Conservation (phyloP, 345 rosid genomes). For the Acer negundo region DNA sequence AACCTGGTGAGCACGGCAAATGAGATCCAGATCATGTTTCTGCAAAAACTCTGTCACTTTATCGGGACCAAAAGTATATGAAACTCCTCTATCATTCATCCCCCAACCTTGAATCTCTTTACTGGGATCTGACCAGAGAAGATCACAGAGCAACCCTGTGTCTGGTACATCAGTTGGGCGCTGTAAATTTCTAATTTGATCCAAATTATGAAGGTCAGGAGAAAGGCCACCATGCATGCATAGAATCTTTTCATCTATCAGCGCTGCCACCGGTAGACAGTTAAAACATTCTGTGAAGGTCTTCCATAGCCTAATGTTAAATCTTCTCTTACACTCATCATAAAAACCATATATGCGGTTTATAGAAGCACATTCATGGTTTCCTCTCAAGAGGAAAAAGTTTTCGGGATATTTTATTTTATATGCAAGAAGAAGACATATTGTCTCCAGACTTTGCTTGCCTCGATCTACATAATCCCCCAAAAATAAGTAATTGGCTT, state of each 20-base stretch:
- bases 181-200: conserved; percentile 62
- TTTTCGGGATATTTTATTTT: conserved; percentile 68
- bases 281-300: conserved; percentile 63
- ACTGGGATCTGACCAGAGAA: conserved; percentile 88
- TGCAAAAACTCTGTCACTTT: conserved; percentile 74
- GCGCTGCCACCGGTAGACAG: conserved; percentile 67
- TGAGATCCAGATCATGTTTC: conserved; percentile 77
- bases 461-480: conserved; percentile 93
- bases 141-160: conserved; percentile 82
- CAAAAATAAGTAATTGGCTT: conserved; percentile 72
- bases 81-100: conserved; percentile 87
- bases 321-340: conserved; percentile 81
- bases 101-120: conserved; percentile 79
- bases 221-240: conserved; percentile 96
- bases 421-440: conserved; percentile 71
- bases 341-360: conserved; percentile 76
- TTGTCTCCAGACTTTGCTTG: conserved; percentile 79
- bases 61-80: conserved; percentile 63
- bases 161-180: conserved; percentile 84
- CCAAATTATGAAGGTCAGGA: conserved; percentile 65
- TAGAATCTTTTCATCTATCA: conserved; percentile 80
- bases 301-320: conserved; percentile 77
- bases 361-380: conserved; percentile 76
- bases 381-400: conserved; percentile 70
- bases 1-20: conserved; percentile 97